A percentile compares a stretch with the other conserved stretches of the same genome.
phyloP scores from a whole-genome alignment of 768 basidiomycete genomes.

The Polyporus arcularius region DNA sequence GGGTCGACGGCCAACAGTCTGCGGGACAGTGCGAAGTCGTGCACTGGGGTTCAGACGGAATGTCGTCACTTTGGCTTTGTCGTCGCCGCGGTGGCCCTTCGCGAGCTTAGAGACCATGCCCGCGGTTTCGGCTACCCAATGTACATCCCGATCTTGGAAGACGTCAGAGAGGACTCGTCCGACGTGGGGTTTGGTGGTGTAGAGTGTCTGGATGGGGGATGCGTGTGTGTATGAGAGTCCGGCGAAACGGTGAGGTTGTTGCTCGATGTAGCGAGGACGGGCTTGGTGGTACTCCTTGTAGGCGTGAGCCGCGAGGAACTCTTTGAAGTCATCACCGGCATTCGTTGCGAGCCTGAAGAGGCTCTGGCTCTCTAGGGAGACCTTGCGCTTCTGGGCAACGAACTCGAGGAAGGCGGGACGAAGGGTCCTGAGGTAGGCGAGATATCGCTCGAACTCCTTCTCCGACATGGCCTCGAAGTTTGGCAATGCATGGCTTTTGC shows the following conservation, averaged over 20 bases:
- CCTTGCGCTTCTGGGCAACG: slow-evolving; percentile 32
- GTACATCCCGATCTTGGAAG: neutral
- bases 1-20: slow-evolving; percentile 44
- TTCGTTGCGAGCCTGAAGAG: slow-evolving; percentile 8
- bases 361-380: slow-evolving; percentile 4
- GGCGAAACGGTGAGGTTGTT: slow-evolving; percentile 62
- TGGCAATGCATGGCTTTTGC: slow-evolving; percentile 24
- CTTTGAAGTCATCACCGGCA: slow-evolving; percentile 19
- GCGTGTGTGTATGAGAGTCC: slow-evolving; percentile 63
- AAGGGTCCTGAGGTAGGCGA: slow-evolving; percentile 55
- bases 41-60: slow-evolving; percentile 32
- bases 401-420: slow-evolving; percentile 58
- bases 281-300: slow-evolving; percentile 24
- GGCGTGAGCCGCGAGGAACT: slow-evolving; percentile 43
- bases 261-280: slow-evolving; percentile 49
- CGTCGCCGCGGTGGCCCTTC: slow-evolving; percentile 10
- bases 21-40: slow-evolving; percentile 40
- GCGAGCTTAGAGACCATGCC: slow-evolving; percentile 40
- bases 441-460: slow-evolving; percentile 57
- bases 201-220: slow-evolving; percentile 52
- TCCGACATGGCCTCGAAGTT: slow-evolving; percentile 66
- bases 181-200: slow-evolving; percentile 53
- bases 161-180: slow-evolving; percentile 49
- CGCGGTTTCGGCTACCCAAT: slow-evolving; percentile 43
- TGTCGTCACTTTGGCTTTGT: slow-evolving; percentile 30